Evolutionary conservation across 2,329 filamentous ascomycete species (phyloP), one percentile per base, ranked within the genome.

Genomic region (Tolypocladium tropicale): DNA sequence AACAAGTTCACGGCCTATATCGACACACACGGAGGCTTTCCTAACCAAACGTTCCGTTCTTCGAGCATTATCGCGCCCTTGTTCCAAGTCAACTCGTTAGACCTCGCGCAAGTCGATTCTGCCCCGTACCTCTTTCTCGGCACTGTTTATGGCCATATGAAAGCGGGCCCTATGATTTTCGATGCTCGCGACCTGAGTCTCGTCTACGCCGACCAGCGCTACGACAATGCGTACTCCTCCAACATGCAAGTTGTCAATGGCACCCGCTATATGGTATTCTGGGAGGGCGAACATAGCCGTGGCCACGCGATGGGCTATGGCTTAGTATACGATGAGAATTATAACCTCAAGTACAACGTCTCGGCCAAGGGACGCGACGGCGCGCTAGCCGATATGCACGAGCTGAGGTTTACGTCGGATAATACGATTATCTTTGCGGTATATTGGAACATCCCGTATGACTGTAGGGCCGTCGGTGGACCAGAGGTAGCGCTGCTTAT

Each of bases 201-300:
- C 3, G 66, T 74, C 3, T 73, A 73, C 56, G 69, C 69, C 55
- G 67, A 73, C 48, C 68, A 68, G 56, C 59, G 54, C 21, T 71
- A 65, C 53, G 60, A 59, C 52, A 63, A 65, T 49, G 51, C 60
- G 4, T 65, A 67, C 55, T 50, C 57, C n/a, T 64, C 64, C 1
- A 60, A 67, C 39, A 63, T 68, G 18, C 68, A 71, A 55, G 58
- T 57, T 36, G 16, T 53, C 34, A 41, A 32, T 16, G 36, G 51
- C 33, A 28, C 36, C 12, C 51, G 51, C 4, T 30, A 53, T 21
- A 18, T 53, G 34, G 6, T 16, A 6, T 53, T 53, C 7, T 53
- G 51, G 51, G 34, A 53, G 36, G 51, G 51, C 23, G 23, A 11
- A 10, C 51, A 21, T 10, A 30, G 0, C 33, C 51, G 51, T 7